Conservation (phyloP, 192 early-diverging fungal species). For the Piromyces sp. region DNA sequence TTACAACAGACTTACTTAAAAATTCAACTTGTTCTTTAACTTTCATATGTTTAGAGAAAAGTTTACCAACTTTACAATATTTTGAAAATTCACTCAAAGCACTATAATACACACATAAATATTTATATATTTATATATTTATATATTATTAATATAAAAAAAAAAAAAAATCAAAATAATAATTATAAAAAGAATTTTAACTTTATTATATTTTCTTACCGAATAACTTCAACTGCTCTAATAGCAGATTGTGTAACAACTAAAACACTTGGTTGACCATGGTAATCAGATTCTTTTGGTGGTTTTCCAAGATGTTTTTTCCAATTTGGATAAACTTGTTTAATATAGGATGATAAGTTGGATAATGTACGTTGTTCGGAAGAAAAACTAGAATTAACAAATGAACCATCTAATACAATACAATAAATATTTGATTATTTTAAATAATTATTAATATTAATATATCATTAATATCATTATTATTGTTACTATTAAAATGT, state of each 20-base stretch:
- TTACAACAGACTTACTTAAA: constrained; percentile 23
- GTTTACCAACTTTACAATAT: constrained; percentile 37
- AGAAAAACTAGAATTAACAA: not conserved
- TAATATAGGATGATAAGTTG: not conserved
- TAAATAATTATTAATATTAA: no score
- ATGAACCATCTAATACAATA: not conserved
- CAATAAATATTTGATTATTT: no score
- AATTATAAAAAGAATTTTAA: no score
- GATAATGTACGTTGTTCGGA: not conserved
- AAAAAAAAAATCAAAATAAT: no score
- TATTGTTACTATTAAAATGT: no score
- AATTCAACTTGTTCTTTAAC: constrained; percentile 44
- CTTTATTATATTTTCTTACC: no score
- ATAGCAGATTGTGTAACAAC: constrained; percentile 35
- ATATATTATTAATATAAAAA: no score
- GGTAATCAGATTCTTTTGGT: not conserved
- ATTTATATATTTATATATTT: no score
- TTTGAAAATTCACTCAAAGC: constrained; percentile 28
- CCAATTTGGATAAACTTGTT: not conserved
- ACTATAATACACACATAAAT: not conserved
- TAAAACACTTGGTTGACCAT: not conserved
- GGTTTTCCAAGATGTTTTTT: not conserved
- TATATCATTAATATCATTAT: no score
- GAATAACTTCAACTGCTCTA: constrained; percentile 37
- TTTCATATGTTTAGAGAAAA: constrained; percentile 67